Base-by-base conservation (phyloP, 345 rosid species). In the Arabidopsis suecica region DNA sequence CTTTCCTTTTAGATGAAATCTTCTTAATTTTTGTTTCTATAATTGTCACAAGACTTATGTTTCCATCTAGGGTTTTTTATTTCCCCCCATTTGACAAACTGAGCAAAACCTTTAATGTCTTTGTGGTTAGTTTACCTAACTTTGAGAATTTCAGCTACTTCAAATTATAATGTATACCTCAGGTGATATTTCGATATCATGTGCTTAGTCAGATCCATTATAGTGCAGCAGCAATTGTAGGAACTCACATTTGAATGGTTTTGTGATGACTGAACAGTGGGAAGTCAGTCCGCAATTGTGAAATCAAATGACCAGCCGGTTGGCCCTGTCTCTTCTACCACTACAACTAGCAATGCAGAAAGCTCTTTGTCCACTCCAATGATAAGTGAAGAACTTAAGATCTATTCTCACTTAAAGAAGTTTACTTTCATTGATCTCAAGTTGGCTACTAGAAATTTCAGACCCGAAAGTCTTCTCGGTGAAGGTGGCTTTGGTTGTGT, bases 401-500 rank as follows among this genome's bases (percentile, higher is more conserved):
- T 90, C 80, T 90, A 96, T 76, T 87, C 97, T 63, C 90, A 83
- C 71, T 74, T 92, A 13, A 84, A 93, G 78, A 89, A 94, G 74
- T 94, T 94, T 68, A 33, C 89, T 78, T 94, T 94, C 82, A 88
- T 84, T 83, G 97, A 94, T 83, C 95, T 94, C 23, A 94, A 92
- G 86, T 65, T 88, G 67, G 98, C 98, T 30, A 94, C 98, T 73
- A 84, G 98, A 76, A 94, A 94, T 84, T 94, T 94, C 81, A 91
- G 95, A 85, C 97, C 94, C 0, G 98, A 94, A 76, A 89, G 96
- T 83, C 97, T 94, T 53, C 96, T 94, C 28, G 98, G 98, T 0
- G 97, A 94, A 85, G 98, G 98, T 68, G 98, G 98, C n/a, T 94
- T 94, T 82, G 98, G 98, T 68, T 91, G 97, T 68, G 98, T 94